These are phyloP conservation scores for Penicillium antarcticum DNA, from an alignment of 495 filamentous ascomycete species.

Conservation along the genomic window DNA sequence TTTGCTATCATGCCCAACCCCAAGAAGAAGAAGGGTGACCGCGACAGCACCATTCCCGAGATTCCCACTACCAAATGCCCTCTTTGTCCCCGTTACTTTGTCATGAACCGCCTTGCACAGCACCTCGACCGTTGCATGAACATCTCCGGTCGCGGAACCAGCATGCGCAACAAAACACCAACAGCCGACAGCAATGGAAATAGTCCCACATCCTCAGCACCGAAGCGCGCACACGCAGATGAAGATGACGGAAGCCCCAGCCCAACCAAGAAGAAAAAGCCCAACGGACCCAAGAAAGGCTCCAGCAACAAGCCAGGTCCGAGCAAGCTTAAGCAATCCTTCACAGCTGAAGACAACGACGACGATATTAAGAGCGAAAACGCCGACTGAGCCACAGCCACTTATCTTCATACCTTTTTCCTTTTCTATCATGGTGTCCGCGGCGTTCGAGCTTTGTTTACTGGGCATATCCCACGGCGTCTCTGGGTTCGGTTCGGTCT, in stretches of 20 bases:
- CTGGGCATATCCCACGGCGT: conserved; percentile 19
- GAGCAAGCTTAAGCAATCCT: conserved; percentile 46
- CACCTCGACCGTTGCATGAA: conserved; percentile 82
- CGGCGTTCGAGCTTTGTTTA: conserved; percentile 16
- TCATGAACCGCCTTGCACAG: conserved; percentile 61
- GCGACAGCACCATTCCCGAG: conserved; percentile 25
- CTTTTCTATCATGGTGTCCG: conserved; percentile 12
- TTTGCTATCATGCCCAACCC: conserved; percentile 60
- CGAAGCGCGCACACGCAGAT: conserved; percentile 38
- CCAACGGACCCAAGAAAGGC: conserved; percentile 37
- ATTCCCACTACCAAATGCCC: conserved; percentile 69
- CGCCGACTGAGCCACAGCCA: conserved; percentile 12
- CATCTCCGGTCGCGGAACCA: conserved; percentile 65
- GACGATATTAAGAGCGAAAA: conserved; percentile 29
- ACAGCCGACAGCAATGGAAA: conserved; percentile 32
- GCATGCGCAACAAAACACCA: conserved; percentile 47
- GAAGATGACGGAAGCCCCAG: conserved; percentile 36
- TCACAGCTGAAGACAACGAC: conserved; percentile 28
- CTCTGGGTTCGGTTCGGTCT: conserved; percentile 16
- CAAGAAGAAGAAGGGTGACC: conserved; percentile 48
- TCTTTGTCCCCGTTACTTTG: conserved; percentile 58
- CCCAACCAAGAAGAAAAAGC: conserved; percentile 47
- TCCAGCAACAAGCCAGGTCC: conserved; percentile 38
- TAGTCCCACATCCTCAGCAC: conserved; percentile 34
- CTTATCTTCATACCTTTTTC: conserved; percentile 6